Conservation (phyloP, 352 stramenopile genomes). For the Pythium diclinum region DNA sequence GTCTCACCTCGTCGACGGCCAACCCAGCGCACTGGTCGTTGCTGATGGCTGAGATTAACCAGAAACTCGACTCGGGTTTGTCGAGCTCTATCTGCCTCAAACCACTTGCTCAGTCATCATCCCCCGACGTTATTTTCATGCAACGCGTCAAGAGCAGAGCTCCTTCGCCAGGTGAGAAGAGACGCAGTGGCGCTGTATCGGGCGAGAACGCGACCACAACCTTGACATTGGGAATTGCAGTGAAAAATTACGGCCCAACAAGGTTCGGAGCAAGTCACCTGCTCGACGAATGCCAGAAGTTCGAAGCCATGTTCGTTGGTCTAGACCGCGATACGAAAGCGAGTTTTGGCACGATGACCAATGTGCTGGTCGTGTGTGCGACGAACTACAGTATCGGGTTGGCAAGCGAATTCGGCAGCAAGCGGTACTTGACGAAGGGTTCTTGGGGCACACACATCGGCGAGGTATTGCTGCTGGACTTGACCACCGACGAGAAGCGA, state of each 20-base stretch:
- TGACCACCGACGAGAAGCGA: neutral
- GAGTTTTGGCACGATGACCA: neutral
- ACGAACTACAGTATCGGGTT: neutral
- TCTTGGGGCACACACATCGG: neutral
- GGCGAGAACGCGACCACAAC: neutral
- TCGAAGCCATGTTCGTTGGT: neutral
- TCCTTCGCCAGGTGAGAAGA: neutral
- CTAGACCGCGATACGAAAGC: neutral
- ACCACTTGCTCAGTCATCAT: neutral
- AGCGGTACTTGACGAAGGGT: neutral
- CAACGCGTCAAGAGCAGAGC: neutral
- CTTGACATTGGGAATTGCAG: neutral
- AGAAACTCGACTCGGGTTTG: neutral
- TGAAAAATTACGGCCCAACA: neutral
- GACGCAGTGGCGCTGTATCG: neutral
- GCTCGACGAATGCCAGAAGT: neutral
- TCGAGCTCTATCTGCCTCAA: neutral
- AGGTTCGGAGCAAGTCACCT: neutral
- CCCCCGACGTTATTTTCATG: neutral
- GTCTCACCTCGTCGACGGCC: neutral
- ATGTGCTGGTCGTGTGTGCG: neutral
- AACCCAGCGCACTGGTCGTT: neutral
- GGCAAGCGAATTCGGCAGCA: neutral
- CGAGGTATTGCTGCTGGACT: neutral
- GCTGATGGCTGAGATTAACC: neutral